Percentiles rank a stretch among this genome's conserved stretches.
These are phyloP conservation scores for Ceratobasidium papillatum DNA, from an alignment of 1,284 basidiomycete species.

Conservation along the genomic window DNA sequence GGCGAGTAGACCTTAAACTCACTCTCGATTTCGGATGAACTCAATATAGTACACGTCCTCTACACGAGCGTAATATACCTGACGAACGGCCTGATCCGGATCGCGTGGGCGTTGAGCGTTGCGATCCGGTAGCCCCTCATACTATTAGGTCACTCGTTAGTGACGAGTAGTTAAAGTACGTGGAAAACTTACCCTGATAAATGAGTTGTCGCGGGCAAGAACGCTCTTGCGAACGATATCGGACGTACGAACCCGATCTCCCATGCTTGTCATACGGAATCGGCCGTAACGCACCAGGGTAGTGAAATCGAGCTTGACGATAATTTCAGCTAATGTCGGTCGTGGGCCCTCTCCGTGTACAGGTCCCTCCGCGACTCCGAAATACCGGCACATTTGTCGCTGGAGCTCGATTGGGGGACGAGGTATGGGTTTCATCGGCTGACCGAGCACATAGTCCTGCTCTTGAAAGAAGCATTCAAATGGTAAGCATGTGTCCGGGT, in stretches of 20 bases:
- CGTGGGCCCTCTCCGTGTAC: not conserved
- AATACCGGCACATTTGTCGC: not conserved
- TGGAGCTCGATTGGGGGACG: not conserved
- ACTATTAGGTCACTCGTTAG: constrained; percentile 1
- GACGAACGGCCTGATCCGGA: not conserved
- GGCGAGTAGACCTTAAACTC: not conserved
- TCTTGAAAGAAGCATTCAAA: not conserved
- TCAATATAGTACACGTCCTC: constrained; percentile 4
- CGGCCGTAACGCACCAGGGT: constrained; percentile 7
- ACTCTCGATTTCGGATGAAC: constrained; percentile 1
- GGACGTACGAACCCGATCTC: constrained; percentile 2
- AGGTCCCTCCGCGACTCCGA: not conserved
- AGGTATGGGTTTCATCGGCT: not conserved
- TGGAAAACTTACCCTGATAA: not conserved
- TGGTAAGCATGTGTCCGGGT: not conserved
- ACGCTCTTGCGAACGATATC: constrained; percentile 41
- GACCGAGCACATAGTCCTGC: not conserved
- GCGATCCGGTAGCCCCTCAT: not conserved
- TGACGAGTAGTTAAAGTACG: not conserved
- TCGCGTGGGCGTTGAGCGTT: not conserved
- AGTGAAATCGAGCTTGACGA: not conserved
- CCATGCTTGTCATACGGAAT: not conserved
- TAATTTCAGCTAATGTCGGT: too few species aligned
- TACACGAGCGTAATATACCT: constrained; percentile 4
- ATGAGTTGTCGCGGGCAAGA: constrained; percentile 9